Evolutionary conservation across 1,284 basidiomycete species (phyloP), one percentile per base, ranked within the genome.

Genomic region (Puccinia novopanici): DNA sequence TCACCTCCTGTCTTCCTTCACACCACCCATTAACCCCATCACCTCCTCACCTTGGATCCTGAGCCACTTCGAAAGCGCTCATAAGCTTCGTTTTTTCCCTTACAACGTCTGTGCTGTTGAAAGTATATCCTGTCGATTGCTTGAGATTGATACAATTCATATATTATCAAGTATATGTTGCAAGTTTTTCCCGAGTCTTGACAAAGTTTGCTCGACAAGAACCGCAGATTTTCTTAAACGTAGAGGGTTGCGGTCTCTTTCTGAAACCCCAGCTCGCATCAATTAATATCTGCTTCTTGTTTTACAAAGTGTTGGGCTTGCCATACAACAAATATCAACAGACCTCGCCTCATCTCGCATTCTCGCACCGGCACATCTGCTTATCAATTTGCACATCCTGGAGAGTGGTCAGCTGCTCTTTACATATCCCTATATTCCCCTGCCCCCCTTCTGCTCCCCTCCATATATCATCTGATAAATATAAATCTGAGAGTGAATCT

Each of bases 371-470:
- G 22, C 10, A 67, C n/a, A 67, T 45, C 42, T 45, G 42, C 63
- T 67, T 24, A 67, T 67, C 63, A 24, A 67, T 67, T 22, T 67
- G 63, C 63, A 67, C 63, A 42, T 67, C 63, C 63, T 45, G 63
- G 61, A 65, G 37, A 65, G 61, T 42, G 61, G 19, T 37, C 37
- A 65, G 61, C 59, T 52, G 50, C 50, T 37, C 22, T n/a, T n/a
- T n/a, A n/a, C n/a, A n/a, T n/a, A n/a, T n/a, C n/a, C n/a, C n/a
- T n/a, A n/a, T n/a, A n/a, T n/a, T n/a, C n/a, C n/a, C n/a, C n/a
- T n/a, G n/a, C n/a, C n/a, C n/a, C n/a, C 57, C 9, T 37, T 61
- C 12, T 17, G 42, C 8, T 45, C 42, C 15, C 42, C 42, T 15
- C 42, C 42, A n/a, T n/a, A n/a, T n/a, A 45, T 45, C 42, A 45